These are phyloP conservation scores for Paragyromitra xinjiangensis DNA, from an alignment of 495 filamentous ascomycete genomes.

Conservation along the genomic window DNA sequence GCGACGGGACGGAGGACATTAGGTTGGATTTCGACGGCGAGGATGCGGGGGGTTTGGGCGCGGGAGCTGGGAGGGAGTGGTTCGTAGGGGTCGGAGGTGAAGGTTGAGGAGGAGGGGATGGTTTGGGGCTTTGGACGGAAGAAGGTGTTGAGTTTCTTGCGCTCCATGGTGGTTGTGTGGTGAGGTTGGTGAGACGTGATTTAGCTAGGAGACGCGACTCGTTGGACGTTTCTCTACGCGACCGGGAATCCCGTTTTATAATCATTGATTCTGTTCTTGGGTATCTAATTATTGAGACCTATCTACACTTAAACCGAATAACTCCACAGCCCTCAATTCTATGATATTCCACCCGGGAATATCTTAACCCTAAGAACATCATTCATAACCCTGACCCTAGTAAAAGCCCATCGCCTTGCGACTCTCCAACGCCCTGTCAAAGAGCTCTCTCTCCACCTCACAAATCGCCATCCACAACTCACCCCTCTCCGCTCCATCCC, in stretches of 20 bases:
- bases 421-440: background rate
- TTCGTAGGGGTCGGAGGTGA: conserved; percentile 54
- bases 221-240: no score
- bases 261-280: no score
- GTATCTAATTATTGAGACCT: no score
- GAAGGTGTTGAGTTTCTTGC: conserved; percentile 45
- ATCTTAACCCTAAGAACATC: background rate
- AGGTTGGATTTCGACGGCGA: conserved; percentile 87
- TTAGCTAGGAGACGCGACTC: background rate
- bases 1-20: conserved; percentile 87
- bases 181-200: background rate
- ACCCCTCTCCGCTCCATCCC: conserved; percentile 1
- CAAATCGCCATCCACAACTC: background rate
- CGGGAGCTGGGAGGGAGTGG: conserved; percentile 54
- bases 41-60: conserved; percentile 72
- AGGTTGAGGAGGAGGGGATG: conserved; percentile 39
- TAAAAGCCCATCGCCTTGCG: background rate
- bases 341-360: background rate
- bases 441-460: conserved; percentile 9
- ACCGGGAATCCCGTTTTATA: no score
- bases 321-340: background rate
- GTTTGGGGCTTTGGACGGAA: conserved; percentile 54
- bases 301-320: background rate
- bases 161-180: conserved; percentile 14
- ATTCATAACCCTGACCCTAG: background rate